Conservation (phyloP, 2,329 filamentous ascomycete genomes). For the Aureobasidium sp. region DNA sequence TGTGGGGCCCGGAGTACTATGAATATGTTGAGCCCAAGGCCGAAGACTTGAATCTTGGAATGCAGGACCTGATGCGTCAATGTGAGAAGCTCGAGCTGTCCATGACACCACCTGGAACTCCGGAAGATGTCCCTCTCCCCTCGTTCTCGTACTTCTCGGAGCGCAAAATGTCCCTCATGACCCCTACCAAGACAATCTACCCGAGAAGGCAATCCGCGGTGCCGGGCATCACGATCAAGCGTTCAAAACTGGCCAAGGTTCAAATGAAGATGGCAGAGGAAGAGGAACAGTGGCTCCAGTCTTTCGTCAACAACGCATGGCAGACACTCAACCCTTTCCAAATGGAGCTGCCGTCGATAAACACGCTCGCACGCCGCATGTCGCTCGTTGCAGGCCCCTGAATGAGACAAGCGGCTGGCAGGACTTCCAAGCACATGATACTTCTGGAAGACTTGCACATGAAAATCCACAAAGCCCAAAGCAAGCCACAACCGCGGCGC, state of each 20-base stretch:
- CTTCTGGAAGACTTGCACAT: slow-evolving; percentile 9
- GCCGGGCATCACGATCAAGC: slow-evolving; percentile 30
- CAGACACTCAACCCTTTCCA: slow-evolving; percentile 25
- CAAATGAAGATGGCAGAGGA: slow-evolving; percentile 39
- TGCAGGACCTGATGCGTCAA: slow-evolving; percentile 41
- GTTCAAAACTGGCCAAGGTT: slow-evolving; percentile 40
- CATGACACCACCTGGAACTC: slow-evolving; percentile 19
- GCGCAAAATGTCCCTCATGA: slow-evolving; percentile 16
- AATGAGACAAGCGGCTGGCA: background rate
- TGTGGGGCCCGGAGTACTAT: slow-evolving; percentile 40
- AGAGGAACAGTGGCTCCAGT: slow-evolving; percentile 37
- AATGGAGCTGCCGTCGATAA: slow-evolving; percentile 6
- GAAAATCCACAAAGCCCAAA: background rate
- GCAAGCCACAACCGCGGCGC: background rate
- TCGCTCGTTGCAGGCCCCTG: slow-evolving; percentile 12
- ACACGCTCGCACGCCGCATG: slow-evolving; percentile 10
- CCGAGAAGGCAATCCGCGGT: slow-evolving; percentile 11
- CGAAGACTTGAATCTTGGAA: slow-evolving; percentile 34
- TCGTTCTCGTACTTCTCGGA: slow-evolving; percentile 16
- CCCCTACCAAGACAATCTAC: slow-evolving; percentile 12
- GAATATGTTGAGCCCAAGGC: slow-evolving; percentile 39
- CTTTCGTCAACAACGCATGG: slow-evolving; percentile 39
- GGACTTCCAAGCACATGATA: background rate
- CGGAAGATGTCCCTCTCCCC: slow-evolving; percentile 19
- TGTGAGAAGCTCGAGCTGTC: slow-evolving; percentile 34